Evolutionary conservation across 352 stramenopile species (phyloP).

Genomic region (Globisporangium emineosum): DNA sequence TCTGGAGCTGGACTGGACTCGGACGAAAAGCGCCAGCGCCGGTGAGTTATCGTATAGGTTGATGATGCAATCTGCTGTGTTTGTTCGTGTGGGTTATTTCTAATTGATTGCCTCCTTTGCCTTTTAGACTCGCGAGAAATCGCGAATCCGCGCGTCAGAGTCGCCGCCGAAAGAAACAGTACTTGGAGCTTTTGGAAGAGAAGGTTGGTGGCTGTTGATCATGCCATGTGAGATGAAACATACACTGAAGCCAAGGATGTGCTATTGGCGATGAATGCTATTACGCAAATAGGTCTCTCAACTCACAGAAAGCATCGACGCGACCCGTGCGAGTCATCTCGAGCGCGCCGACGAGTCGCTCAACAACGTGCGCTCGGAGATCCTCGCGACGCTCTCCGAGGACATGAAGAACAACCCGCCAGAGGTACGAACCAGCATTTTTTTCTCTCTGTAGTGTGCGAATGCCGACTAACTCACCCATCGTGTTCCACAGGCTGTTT

Average conservation of each 20-base stretch:
- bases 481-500: constrained; percentile 23
- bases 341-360: constrained; percentile 74
- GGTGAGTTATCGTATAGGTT: constrained; percentile 24
- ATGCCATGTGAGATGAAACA: background rate
- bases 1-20: constrained; percentile 45
- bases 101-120: no score
- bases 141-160: constrained; percentile 87
- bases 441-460: background rate
- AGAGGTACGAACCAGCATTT: constrained; percentile 28
- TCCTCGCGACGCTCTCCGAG: constrained; percentile 61
- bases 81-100: background rate
- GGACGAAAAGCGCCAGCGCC: constrained; percentile 75
- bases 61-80: background rate
- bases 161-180: constrained; percentile 88
- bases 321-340: constrained; percentile 70
- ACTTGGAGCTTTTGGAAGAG: constrained; percentile 84
- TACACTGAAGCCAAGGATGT: background rate
- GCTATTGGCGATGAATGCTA: background rate
- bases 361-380: constrained; percentile 71
- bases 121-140: constrained; percentile 73
- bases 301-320: constrained; percentile 84
- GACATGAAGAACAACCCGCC: constrained; percentile 66
- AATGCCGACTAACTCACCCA: background rate
- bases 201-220: constrained; percentile 38
- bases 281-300: constrained; percentile 60